phyloP scores from a whole-genome alignment of 1,284 basidiomycete species.

The Pseudozyma pruni region DNA sequence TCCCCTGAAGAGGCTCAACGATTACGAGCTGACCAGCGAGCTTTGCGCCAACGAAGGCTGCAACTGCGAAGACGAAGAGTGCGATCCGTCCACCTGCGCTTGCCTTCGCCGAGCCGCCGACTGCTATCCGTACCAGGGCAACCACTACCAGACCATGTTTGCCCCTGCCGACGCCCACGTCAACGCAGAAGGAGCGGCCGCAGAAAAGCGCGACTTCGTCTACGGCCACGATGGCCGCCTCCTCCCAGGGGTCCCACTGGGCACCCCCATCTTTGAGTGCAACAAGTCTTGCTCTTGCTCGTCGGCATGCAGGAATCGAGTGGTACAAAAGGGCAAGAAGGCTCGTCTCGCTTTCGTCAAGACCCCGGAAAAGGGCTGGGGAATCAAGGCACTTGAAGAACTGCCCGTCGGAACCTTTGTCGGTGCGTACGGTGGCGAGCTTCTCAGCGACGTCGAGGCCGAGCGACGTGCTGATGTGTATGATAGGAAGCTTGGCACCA shows the following conservation, averaged over 20 bases:
- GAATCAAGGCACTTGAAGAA: conserved; percentile 70
- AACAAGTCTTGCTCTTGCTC: conserved; percentile 80
- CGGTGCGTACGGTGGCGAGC: conserved; percentile 85
- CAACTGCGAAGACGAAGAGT: conserved; percentile 44
- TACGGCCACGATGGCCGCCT: conserved; percentile 41
- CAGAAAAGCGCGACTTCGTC: conserved; percentile 25
- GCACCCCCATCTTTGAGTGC: conserved; percentile 83
- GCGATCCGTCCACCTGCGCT: conserved; percentile 49
- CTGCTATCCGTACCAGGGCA: conserved; percentile 14
- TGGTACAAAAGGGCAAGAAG: conserved; percentile 81
- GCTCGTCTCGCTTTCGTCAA: conserved; percentile 70
- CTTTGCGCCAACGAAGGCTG: conserved; percentile 30
- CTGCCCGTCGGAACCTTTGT: conserved; percentile 76
- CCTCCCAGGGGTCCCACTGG: not conserved
- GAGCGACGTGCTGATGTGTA: conserved; percentile 78
- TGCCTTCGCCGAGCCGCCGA: conserved; percentile 37
- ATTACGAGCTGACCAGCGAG: conserved; percentile 36
- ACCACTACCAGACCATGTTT: conserved; percentile 21
- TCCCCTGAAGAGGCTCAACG: conserved; percentile 13
- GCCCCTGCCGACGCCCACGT: not conserved
- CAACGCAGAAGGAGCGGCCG: not conserved
- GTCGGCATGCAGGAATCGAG: conserved; percentile 83
- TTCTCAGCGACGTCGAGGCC: conserved; percentile 76
- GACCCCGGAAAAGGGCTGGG: conserved; percentile 76
- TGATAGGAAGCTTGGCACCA: conserved; percentile 76